A percentile compares a stretch with the other conserved stretches of the same genome.
Conservation (phyloP, 1,139 yeast genomes). For the Casaregolazyma lundiana region DNA sequence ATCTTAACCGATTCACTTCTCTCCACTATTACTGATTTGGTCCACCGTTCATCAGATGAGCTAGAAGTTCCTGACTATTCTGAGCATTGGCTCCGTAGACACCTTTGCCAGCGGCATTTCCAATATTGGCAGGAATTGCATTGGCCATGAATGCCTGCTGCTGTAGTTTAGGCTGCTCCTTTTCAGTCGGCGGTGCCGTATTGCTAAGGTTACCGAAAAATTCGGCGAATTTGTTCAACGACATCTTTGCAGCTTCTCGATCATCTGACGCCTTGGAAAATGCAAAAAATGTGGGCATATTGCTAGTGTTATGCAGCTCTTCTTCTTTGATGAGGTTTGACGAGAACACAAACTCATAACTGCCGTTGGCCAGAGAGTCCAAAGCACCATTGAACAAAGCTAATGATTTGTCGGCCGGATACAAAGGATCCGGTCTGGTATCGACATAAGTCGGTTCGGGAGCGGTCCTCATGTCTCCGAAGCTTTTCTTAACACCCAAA, state of each 20-base stretch:
- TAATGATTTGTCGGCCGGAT: conserved; percentile 21
- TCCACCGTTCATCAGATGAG: conserved; percentile 34
- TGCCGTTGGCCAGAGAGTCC: conserved; percentile 30
- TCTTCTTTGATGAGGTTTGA: conserved; percentile 33
- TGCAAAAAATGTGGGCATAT: conserved; percentile 43
- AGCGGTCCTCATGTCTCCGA: conserved; percentile 6
- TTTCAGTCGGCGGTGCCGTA: neutral
- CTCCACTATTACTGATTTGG: conserved; percentile 10
- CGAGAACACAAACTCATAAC: conserved; percentile 35
- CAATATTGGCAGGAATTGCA: neutral
- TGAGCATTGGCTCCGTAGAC: conserved; percentile 18
- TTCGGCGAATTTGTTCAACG: conserved; percentile 11
- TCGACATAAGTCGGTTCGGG: conserved; percentile 11
- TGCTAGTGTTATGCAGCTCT: conserved; percentile 17
- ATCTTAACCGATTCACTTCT: too few relatives aligned
- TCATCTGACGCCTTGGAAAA: conserved; percentile 33
- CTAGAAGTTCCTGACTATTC: conserved; percentile 36
- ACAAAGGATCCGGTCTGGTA: conserved; percentile 14
- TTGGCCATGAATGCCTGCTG: neutral
- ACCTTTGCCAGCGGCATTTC: neutral
- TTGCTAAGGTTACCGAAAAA: conserved; percentile 16
- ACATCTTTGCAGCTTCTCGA: conserved; percentile 2
- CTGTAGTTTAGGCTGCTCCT: neutral
- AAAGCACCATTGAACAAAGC: conserved; percentile 33
- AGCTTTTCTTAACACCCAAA: conserved; percentile 4